Base-by-base conservation (phyloP, 2,329 filamentous ascomycete genomes). In the Bisporella sp. region DNA sequence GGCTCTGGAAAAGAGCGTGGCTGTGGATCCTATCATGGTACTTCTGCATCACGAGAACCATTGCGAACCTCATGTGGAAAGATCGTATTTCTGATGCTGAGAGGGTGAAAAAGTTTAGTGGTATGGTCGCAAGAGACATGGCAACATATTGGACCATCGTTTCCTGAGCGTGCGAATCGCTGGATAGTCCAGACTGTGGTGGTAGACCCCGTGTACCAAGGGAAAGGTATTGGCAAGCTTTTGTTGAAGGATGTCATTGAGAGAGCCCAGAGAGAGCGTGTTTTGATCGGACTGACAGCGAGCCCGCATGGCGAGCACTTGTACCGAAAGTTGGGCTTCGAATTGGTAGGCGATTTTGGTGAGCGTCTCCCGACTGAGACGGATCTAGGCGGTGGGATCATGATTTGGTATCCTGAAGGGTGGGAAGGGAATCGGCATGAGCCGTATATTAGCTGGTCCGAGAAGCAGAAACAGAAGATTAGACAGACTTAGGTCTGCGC, bases 261-360 rank as follows among this genome's bases (percentile, higher is more conserved):
- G n/a, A 49, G 42, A 35, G 59, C 57, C 4, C 13, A 60, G 45
- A 48, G 47, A 6, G 59, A 63, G 31, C 40, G 49, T 2, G 58
- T 63, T 9, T 44, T 56, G 21, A 49, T 61, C 33, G 57, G 56
- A 2, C 49, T 63, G 46, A 42, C 45, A 8, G 53, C 58, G 4
- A 62, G 58, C 47, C 45, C 49, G 6, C 49, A 48, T 31, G 61
- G 60, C 1, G 56, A 59, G 44, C 49, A 21, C 4, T 33, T 64
- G 42, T 62, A 63, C 52, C 43, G 55, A 7, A 63, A 55, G n/a
- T 9, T 63, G 31, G 60, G 62, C 0, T 62, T 63, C 49, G 51
- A 52, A 21, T 37, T 46, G 47, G 9, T 60, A 8, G 60, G 55
- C 4, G 50, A 57, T 28, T 62, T 57, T 33, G 53, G 39, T 11